A percentile compares a stretch with the other conserved stretches of the same genome.
Evolutionary conservation across 768 basidiomycete genomes (phyloP).

Genomic region (Chalciporus piperatus): DNA sequence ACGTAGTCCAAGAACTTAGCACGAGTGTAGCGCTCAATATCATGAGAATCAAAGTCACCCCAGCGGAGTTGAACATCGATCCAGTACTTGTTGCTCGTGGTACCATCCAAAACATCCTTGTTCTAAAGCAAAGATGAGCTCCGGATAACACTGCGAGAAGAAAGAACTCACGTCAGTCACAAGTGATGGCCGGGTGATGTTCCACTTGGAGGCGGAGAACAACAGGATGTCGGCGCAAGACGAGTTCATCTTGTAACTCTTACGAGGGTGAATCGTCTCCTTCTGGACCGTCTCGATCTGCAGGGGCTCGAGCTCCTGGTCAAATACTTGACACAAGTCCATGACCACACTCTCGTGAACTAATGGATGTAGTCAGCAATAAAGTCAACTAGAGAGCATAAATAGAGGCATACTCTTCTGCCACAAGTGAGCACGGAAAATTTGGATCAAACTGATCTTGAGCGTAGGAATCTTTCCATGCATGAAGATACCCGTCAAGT

Average conservation of each 20-base stretch:
- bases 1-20: conserved; percentile 99
- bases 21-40: conserved; percentile 97
- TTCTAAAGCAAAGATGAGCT: conserved; percentile 43
- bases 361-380: conserved; percentile 26
- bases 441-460: conserved; percentile 99
- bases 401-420: conserved; percentile 80
- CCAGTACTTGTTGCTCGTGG: conserved; percentile 99
- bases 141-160: neutral
- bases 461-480: conserved; percentile 98
- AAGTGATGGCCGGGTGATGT: conserved; percentile 92
- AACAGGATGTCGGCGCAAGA: conserved; percentile 98
- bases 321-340: conserved; percentile 98
- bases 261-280: conserved; percentile 98
- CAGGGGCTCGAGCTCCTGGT: conserved; percentile 96
- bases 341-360: conserved; percentile 92
- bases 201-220: conserved; percentile 98
- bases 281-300: conserved; percentile 99
- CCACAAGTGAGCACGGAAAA: conserved; percentile 99
- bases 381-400: conserved; percentile 9
- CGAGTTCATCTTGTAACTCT: conserved; percentile 99
- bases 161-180: conserved; percentile 75
- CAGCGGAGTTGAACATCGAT: conserved; percentile 92
- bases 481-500: conserved; percentile 97
- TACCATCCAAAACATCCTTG: conserved; percentile 96
- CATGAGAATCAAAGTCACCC: conserved; percentile 99